Evolutionary conservation across 352 stramenopile species (phyloP).

Genomic region (Globisporangium ultimum): DNA sequence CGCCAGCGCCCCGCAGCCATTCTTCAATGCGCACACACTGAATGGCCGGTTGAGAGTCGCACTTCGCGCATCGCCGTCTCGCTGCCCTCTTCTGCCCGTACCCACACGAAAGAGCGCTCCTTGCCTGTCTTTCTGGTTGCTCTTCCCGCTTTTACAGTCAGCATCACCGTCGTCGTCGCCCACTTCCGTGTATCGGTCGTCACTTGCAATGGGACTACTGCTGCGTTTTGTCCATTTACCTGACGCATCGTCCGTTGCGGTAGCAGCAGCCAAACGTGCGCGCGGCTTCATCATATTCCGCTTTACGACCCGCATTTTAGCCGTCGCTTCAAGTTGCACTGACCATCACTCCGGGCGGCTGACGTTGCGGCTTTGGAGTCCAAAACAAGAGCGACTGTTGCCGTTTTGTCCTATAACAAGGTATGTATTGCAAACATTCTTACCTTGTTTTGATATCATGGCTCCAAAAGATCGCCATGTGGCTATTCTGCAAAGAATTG

Average conservation of each 20-base stretch:
- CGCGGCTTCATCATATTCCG: no score
- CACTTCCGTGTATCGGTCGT: not conserved
- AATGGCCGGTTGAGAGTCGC: slow-evolving; percentile 38
- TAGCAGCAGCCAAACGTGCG: not conserved
- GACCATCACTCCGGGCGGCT: no score
- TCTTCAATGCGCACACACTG: slow-evolving; percentile 25
- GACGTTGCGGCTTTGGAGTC: not conserved
- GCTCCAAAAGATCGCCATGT: slow-evolving; percentile 13
- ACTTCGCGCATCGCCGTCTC: slow-evolving; percentile 21
- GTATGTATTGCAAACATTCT: not conserved
- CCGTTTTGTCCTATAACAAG: not conserved
- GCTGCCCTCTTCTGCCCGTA: slow-evolving; percentile 18
- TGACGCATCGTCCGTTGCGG: not conserved
- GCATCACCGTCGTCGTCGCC: not conserved
- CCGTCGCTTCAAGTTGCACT: no score
- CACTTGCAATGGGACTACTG: not conserved
- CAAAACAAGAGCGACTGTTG: slow-evolving; percentile 2
- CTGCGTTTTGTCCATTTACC: not conserved
- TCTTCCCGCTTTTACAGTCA: not conserved
- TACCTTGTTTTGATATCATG: slow-evolving; percentile 5
- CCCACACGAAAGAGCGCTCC: slow-evolving; percentile 1
- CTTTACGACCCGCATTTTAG: no score
- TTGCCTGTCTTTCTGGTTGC: not conserved
- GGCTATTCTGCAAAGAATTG: not conserved
- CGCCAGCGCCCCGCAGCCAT: slow-evolving; percentile 15